These are phyloP conservation scores for Lactarius sp. DNA, from an alignment of 768 basidiomycete genomes.

Conservation along the genomic window DNA sequence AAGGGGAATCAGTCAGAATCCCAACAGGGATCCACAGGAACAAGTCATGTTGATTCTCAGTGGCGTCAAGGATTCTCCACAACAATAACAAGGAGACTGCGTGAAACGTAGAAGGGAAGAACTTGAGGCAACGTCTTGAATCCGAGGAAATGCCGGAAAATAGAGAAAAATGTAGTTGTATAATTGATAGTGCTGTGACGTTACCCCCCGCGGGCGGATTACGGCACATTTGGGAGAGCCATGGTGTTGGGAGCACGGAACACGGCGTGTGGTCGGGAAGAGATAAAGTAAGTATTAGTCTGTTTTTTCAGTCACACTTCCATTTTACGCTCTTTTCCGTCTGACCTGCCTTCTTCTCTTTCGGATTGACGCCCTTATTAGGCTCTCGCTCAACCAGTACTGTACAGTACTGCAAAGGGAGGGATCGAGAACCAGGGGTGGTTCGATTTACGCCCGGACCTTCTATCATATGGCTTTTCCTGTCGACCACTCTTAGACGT, in stretches of 20 bases:
- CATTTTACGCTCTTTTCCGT: constrained; percentile 5
- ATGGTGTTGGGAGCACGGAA: background rate
- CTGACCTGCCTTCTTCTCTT: background rate
- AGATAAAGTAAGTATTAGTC: constrained; percentile 16
- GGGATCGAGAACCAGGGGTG: background rate
- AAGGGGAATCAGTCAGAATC: background rate
- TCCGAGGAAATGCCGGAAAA: background rate
- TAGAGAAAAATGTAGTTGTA: background rate
- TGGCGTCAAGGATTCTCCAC: background rate
- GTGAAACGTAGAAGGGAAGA: background rate
- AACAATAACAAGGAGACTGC: background rate
- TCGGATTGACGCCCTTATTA: constrained; percentile 18
- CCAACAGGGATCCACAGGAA: constrained; percentile 3
- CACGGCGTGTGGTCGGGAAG: constrained; percentile 2
- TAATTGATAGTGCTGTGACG: background rate
- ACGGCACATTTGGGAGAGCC: background rate
- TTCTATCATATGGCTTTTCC: constrained; percentile 4
- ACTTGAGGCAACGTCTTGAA: background rate
- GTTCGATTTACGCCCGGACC: constrained; percentile 2
- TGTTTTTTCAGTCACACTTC: constrained; percentile 10
- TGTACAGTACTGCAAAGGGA: background rate
- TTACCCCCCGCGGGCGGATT: background rate
- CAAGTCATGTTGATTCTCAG: background rate
- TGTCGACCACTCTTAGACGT: background rate
- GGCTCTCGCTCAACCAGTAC: background rate